Conservation (phyloP, 2,329 filamentous ascomycete species). For the Blumeriella jaapii region DNA sequence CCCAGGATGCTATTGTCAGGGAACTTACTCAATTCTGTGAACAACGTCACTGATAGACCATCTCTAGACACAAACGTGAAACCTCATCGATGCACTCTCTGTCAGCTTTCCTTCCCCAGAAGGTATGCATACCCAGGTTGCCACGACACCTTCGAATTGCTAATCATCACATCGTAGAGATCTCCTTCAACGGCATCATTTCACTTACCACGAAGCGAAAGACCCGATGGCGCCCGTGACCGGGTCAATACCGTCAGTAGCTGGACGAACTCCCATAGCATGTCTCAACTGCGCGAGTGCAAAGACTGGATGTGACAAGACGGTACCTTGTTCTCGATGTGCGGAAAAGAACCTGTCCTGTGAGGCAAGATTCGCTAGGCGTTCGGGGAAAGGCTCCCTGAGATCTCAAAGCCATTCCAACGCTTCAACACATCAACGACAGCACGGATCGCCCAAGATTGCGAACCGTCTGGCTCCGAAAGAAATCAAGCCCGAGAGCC, state of each 20-base stretch:
- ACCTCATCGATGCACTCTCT: conserved; percentile 38
- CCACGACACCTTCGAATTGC: conserved; percentile 1
- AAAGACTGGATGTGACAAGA: conserved; percentile 41
- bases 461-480: conserved; percentile 5
- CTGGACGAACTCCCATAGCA: conserved; percentile 34
- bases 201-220: conserved; percentile 39
- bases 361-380: conserved; percentile 37
- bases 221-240: conserved; percentile 35
- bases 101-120: conserved; percentile 38
- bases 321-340: conserved; percentile 38
- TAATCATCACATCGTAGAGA: conserved; percentile 28
- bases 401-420: conserved; percentile 5
- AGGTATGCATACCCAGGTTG: conserved; percentile 28
- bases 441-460: not conserved
- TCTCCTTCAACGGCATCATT: conserved; percentile 38
- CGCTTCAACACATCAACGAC: not conserved
- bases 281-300: conserved; percentile 39
- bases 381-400: conserved; percentile 26
- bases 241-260: conserved; percentile 33
- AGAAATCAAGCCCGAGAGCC: not conserved
- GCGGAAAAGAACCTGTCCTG: conserved; percentile 37
- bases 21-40: no score
- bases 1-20: not conserved
- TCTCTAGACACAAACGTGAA: conserved; percentile 42
- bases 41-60: not conserved